Conservation (phyloP, 441 rosid species). For the Aquilaria agallochum region DNA sequence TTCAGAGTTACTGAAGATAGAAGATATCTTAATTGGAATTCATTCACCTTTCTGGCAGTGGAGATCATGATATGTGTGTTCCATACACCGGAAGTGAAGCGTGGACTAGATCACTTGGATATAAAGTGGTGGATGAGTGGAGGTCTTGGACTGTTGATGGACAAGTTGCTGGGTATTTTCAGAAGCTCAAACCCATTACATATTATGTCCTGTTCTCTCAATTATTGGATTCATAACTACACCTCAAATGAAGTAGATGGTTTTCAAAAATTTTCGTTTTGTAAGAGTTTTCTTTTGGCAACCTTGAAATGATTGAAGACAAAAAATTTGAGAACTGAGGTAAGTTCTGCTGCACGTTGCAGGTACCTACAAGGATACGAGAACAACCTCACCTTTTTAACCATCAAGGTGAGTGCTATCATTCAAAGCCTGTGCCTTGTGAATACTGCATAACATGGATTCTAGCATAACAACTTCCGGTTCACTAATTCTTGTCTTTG, state of each 20-base stretch:
- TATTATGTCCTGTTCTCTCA: neutral
- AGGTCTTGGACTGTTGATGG: slow-evolving; percentile 67
- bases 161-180: slow-evolving; percentile 70
- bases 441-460: no score
- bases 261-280: neutral
- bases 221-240: no score
- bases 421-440: no score
- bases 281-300: neutral
- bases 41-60: slow-evolving; percentile 34
- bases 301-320: neutral
- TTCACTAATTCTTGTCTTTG: neutral
- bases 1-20: no score
- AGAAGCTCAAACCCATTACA: neutral
- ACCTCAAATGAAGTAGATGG: neutral
- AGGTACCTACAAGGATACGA: slow-evolving; percentile 76
- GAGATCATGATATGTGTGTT: slow-evolving; percentile 91
- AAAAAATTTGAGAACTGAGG: no score
- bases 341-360: slow-evolving; percentile 7
- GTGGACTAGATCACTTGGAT: slow-evolving; percentile 88
- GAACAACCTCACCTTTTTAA: slow-evolving; percentile 82
- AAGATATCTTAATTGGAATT: neutral
- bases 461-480: neutral
- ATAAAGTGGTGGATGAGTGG: slow-evolving; percentile 71
- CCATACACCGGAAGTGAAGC: slow-evolving; percentile 91
- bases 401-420: slow-evolving; percentile 49